These are phyloP conservation scores for Pythium utonaiense DNA, from an alignment of 352 stramenopile genomes.

Conservation along the genomic window DNA sequence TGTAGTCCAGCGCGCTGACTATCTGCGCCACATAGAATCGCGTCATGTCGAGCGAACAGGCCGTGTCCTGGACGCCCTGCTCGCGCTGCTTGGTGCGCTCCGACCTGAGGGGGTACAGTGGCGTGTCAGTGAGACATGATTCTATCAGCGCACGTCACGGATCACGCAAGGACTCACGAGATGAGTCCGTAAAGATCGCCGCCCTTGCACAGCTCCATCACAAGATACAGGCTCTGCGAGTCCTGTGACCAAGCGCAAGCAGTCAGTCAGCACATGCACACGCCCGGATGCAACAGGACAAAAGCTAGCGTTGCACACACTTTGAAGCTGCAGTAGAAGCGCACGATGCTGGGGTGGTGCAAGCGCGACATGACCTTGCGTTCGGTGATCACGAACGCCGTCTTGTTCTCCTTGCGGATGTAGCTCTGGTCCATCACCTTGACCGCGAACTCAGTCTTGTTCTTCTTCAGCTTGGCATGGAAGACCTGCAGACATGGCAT, in stretches of 20 bases:
- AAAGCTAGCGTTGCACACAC: conserved; percentile 29
- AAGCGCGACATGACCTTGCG: conserved; percentile 87
- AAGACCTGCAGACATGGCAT: conserved; percentile 68
- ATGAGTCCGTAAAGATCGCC: conserved; percentile 82
- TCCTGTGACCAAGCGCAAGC: no score
- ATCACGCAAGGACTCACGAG: conserved; percentile 34
- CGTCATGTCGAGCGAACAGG: conserved; percentile 73
- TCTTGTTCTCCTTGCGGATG: conserved; percentile 91
- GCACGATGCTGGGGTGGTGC: conserved; percentile 85
- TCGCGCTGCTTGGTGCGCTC: conserved; percentile 45
- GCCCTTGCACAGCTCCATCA: conserved; percentile 82
- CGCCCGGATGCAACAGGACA: no score
- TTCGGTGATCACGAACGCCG: conserved; percentile 89
- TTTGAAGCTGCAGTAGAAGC: conserved; percentile 88
- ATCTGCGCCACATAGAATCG: conserved; percentile 93
- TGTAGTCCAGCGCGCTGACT: conserved; percentile 91
- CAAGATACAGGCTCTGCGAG: conserved; percentile 83
- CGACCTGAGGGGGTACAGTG: conserved; percentile 14
- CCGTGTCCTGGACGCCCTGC: conserved; percentile 48
- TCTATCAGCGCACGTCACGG: neutral
- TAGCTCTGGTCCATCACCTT: conserved; percentile 92
- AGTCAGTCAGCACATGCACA: no score
- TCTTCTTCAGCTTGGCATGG: conserved; percentile 83
- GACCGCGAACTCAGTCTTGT: conserved; percentile 75
- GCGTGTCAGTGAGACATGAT: neutral